Evolutionary conservation across 2,329 filamentous ascomycete species (phyloP), one percentile per base, ranked within the genome.

Genomic region (Thielaviopsis euricoi): DNA sequence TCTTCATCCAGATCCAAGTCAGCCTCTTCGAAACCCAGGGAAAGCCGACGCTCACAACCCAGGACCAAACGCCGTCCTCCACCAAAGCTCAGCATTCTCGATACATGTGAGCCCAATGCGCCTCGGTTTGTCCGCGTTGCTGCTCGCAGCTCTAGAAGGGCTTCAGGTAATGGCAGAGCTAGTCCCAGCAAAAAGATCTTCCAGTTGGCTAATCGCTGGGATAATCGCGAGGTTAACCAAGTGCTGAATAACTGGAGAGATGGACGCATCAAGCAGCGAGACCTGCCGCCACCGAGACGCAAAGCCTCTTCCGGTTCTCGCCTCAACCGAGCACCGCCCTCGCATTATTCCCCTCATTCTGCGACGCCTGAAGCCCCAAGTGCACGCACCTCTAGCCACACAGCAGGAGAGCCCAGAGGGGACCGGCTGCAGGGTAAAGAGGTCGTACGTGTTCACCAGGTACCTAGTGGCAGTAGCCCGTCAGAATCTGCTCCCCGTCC

Each of bases 61-160:
- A 48, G 29, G 58, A 58, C 9, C 5, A 54, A 49, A 12, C 64
- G 56, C 33, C 22, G 22, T 10, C 29, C 54, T 1, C 69, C 76
- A n/a, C 78, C 78, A 3, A 68, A 66, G 21, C 71, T 85, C 21
- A 77, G 81, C 62, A 82, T 85, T 58, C 65, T 84, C n/a, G 81
- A 85, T 66, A 74, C 82, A 22, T 71, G 77, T 51, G 74, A 77
- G 61, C 65, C 70, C 1, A 64, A 71, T 59, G 77, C 79, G 0
- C 82, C 82, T 1, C 68, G 66, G 1, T 85, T 85, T 61, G 68
- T 85, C 37, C 80, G 74, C 60, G 74, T 85, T 64, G 82, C 82
- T 55, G 80, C 79, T 50, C 78, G 82, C 17, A 73, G 78, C 56
- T 80, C 75, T 3, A 76, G 69, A 57, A 71, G 67, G 55, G 74